phyloP scores from a whole-genome alignment of 2,329 filamentous ascomycete species.

The Neofusicoccum sp. region DNA sequence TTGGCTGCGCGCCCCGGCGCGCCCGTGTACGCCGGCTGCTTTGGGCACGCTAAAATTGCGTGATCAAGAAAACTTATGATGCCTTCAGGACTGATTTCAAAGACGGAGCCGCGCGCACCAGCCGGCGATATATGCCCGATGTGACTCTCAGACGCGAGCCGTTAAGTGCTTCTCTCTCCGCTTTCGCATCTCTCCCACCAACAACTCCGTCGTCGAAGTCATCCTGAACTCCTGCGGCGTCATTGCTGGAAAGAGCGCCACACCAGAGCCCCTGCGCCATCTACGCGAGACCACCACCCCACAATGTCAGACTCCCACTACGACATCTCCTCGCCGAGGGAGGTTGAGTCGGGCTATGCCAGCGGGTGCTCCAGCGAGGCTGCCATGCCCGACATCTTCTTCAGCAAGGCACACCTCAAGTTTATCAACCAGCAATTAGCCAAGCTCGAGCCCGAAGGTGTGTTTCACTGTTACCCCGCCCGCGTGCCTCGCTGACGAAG shows the following conservation, averaged over 20 bases:
- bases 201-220: constrained; percentile 7
- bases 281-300: constrained; percentile 8
- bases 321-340: constrained; percentile 30
- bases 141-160: not conserved
- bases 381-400: constrained; percentile 71
- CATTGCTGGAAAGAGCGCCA: constrained; percentile 7
- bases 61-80: constrained; percentile 22
- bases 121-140: constrained; percentile 18
- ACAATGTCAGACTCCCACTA: constrained; percentile 17
- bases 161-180: constrained; percentile 8
- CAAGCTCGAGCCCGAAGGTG: constrained; percentile 75
- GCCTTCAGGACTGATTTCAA: constrained; percentile 22
- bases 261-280: constrained; percentile 9
- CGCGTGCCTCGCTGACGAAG: constrained; percentile 27
- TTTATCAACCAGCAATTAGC: constrained; percentile 90
- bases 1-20: not conserved
- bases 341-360: constrained; percentile 80
- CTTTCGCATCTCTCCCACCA: constrained; percentile 5
- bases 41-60: constrained; percentile 21
- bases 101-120: constrained; percentile 16
- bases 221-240: not conserved
- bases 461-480: constrained; percentile 26
- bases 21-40: not conserved
- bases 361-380: constrained; percentile 62
- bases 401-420: constrained; percentile 83